Evolutionary conservation across 768 basidiomycete genomes (phyloP).

Genomic region (Amylocystis lapponica): DNA sequence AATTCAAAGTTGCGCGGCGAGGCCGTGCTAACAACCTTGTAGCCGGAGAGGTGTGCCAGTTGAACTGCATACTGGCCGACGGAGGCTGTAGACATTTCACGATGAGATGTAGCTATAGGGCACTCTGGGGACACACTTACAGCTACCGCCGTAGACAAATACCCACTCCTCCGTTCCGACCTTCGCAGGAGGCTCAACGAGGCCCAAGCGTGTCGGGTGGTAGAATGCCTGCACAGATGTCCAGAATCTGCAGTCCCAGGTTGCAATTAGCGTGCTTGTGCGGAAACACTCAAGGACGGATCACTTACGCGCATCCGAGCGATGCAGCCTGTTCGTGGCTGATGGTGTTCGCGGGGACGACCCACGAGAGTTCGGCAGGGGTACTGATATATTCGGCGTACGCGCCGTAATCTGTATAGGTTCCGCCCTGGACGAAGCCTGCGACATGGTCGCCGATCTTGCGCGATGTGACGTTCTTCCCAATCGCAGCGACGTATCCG

Average conservation of each 20-base stretch:
- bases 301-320: constrained; percentile 8
- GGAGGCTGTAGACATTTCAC: constrained; percentile 15
- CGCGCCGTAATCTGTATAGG: constrained; percentile 18
- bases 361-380: constrained; percentile 18
- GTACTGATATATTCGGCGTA: constrained; percentile 24
- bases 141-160: constrained; percentile 12
- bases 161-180: constrained; percentile 6
- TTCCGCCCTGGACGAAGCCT: constrained; percentile 21
- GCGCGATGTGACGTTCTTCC: constrained; percentile 3
- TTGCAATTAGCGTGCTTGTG: no score
- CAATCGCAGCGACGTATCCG: constrained; percentile 8
- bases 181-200: constrained; percentile 10
- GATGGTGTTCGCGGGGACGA: constrained; percentile 14
- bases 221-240: constrained; percentile 13
- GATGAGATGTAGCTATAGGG: neutral
- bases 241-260: constrained; percentile 9
- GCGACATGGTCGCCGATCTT: constrained; percentile 23
- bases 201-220: constrained; percentile 10
- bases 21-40: constrained; percentile 39
- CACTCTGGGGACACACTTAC: constrained; percentile 24
- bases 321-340: constrained; percentile 16
- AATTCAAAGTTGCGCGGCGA: constrained; percentile 33
- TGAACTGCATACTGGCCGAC: constrained; percentile 35
- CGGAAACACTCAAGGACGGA: no score
- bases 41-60: constrained; percentile 36